phyloP scores from a whole-genome alignment of 257 asterid genomes.

The Solanum arcanum region DNA sequence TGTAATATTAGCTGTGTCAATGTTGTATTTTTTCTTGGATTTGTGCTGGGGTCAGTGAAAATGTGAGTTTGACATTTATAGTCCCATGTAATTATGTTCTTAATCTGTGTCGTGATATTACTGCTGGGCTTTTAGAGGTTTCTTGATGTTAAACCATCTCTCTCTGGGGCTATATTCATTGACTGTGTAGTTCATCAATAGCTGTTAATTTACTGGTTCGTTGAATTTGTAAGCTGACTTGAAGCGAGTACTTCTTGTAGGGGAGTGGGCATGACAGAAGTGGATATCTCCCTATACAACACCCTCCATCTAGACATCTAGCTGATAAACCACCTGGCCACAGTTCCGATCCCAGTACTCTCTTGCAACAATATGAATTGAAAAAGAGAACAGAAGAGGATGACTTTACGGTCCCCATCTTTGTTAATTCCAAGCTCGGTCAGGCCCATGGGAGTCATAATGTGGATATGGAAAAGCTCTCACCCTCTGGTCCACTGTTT shows the following conservation, averaged over 20 bases:
- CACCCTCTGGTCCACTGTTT: constrained; percentile 18
- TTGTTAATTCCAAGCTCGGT: constrained; percentile 23
- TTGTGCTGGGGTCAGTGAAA: background rate
- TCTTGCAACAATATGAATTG: constrained; percentile 23
- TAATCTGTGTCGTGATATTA: background rate
- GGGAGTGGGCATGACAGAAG: constrained; percentile 34
- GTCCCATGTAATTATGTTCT: background rate
- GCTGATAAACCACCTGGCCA: constrained; percentile 31
- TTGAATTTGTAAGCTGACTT: background rate
- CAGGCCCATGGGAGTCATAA: constrained; percentile 21
- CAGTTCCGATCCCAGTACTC: constrained; percentile 20
- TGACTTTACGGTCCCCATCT: constrained; percentile 66
- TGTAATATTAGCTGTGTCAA: background rate
- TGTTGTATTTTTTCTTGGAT: background rate
- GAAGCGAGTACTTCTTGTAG: constrained; percentile 22
- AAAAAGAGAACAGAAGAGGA: constrained; percentile 49
- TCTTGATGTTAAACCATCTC: background rate
- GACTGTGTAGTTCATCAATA: background rate
- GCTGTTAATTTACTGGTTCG: background rate
- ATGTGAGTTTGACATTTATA: background rate
- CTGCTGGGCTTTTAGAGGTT: background rate
- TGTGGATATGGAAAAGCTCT: constrained; percentile 8
- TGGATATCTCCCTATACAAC: constrained; percentile 21
- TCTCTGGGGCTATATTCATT: background rate
- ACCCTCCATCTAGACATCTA: constrained; percentile 21